Evolutionary conservation across 192 early-diverging fungal species (phyloP), one percentile per base, ranked within the genome.

Genomic region (Lunasporangiospora selenospora): DNA sequence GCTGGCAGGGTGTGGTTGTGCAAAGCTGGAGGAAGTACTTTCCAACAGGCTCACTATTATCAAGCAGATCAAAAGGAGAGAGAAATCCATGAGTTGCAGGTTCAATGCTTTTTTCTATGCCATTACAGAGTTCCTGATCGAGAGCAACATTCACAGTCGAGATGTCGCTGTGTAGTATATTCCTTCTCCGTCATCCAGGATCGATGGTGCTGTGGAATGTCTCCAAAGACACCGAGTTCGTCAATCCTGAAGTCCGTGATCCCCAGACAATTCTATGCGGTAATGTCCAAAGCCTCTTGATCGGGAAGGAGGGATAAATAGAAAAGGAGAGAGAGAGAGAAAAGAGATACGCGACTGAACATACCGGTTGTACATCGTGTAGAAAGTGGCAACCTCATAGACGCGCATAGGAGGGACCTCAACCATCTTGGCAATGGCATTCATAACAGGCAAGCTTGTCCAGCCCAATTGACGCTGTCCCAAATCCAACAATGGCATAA

Each of bases 351-450:
- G n/a, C n/a, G n/a, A 38, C 41, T n/a, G 42, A 18, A 63, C 55
- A 47, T 75, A 90, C 86, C 95, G 85, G 85, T 98, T 98, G 83
- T 93, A 99, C 97, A 99, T 99, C 53, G 97, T 99, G 75, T 99
- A 99, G 80, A 99, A 99, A 30, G 96, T 98, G n/a, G 98, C 98
- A 19, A 99, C 98, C 76, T 99, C 96, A 83, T 98, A 98, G 43
- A 99, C 96, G 52, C 98, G 89, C 95, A 99, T 98, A 24, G 98
- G 98, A 48, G 96, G 94, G 4, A 98, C 89, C 67, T 98, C 95
- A 27, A 96, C 80, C 51, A 97, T 77, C 79, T 93, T 88, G 46
- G 98, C 96, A 67, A 99, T 91, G 47, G 93, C 84, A 81, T 99
- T 96, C 98, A 99, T 99, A 19, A 96, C 96, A 27, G 91, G 88